phyloP scores from a whole-genome alignment of 495 filamentous ascomycete species.

The Lasiosphaeria miniovina region DNA sequence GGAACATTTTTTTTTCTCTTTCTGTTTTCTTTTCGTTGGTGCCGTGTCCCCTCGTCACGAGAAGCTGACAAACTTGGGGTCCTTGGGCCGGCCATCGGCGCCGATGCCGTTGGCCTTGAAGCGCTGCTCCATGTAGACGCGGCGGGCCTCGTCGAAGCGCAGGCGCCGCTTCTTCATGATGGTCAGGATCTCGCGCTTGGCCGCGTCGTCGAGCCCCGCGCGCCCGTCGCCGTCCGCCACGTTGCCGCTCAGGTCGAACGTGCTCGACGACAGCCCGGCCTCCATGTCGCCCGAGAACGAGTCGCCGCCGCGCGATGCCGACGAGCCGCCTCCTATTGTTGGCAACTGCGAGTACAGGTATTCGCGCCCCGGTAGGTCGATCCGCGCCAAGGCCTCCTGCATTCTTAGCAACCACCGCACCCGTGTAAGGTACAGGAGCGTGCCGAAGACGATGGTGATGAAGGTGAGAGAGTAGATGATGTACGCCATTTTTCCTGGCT shows the following conservation, averaged over 20 bases:
- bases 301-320: conserved; percentile 43
- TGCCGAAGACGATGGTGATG: conserved; percentile 54
- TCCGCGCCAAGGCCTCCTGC: conserved; percentile 45
- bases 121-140: conserved; percentile 76
- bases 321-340: no score
- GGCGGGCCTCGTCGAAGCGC: conserved; percentile 85
- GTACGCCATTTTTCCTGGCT: conserved; percentile 53
- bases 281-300: conserved; percentile 72
- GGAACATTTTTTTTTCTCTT: background rate
- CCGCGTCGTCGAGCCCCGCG: conserved; percentile 72
- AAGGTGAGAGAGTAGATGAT: conserved; percentile 73
- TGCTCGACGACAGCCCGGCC: conserved; percentile 73
- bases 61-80: conserved; percentile 94
- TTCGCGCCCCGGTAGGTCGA: conserved; percentile 49
- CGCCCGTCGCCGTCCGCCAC: conserved; percentile 71
- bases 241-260: conserved; percentile 79
- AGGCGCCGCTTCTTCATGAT: conserved; percentile 82
- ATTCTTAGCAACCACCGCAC: conserved; percentile 66
- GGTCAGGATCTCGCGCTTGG: conserved; percentile 73
- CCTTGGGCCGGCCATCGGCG: conserved; percentile 79
- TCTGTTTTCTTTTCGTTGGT: background rate
- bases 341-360: conserved; percentile 72
- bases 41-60: conserved; percentile 45
- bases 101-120: conserved; percentile 86
- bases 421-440: conserved; percentile 77